Percentiles rank a stretch among this genome's conserved stretches.
phyloP scores from a whole-genome alignment of 1,284 basidiomycete species.

The Marasmius fiardii region DNA sequence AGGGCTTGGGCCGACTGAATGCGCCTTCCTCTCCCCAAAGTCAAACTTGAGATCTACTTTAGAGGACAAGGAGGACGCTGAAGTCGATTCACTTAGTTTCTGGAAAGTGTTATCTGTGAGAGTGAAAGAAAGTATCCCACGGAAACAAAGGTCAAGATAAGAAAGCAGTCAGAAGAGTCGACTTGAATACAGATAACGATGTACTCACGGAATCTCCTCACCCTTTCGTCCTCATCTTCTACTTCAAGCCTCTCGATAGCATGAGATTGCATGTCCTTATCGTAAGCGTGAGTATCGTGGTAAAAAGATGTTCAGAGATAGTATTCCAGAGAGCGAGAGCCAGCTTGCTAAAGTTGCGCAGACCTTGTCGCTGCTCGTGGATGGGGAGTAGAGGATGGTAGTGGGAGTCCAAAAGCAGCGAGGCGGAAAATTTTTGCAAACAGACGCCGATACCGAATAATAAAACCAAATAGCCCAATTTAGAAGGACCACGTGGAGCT shows the following conservation, averaged over 20 bases:
- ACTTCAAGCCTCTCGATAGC: conserved; percentile 24
- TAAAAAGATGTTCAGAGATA: neutral
- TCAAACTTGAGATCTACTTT: conserved; percentile 10
- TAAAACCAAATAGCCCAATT: neutral
- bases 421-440: neutral
- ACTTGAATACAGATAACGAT: neutral
- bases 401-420: neutral
- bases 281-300: neutral
- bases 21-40: conserved; percentile 17
- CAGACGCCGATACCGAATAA: neutral
- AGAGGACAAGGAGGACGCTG: neutral
- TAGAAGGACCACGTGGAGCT: neutral
- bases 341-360: neutral
- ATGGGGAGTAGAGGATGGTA: neutral
- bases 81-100: conserved; percentile 19
- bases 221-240: conserved; percentile 32
- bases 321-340: neutral
- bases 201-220: conserved; percentile 25
- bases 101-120: conserved; percentile 24
- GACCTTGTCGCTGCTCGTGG: neutral
- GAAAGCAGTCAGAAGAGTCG: neutral
- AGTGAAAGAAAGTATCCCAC: neutral
- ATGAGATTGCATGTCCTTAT: neutral
- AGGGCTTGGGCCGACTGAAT: conserved; percentile 22
- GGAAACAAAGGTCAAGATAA: neutral